phyloP scores from a whole-genome alignment of 163 green algal genomes.

The Coccomyxa subellipsoidea region DNA sequence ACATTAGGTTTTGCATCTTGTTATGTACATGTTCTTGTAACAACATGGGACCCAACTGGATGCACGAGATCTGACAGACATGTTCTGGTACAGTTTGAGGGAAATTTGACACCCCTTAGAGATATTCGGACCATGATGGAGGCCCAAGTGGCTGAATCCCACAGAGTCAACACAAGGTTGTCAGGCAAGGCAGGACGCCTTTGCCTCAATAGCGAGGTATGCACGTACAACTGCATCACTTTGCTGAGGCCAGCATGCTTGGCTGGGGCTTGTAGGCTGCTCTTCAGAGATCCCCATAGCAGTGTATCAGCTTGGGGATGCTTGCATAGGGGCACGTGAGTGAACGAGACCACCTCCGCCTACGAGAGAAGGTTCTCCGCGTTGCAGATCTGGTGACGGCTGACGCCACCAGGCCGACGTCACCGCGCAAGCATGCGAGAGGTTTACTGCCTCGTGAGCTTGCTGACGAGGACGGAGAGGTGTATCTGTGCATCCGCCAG shows the following conservation, averaged over 20 bases:
- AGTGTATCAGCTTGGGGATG: background rate
- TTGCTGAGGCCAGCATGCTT: background rate
- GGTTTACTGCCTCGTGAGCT: background rate
- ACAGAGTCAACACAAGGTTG: background rate
- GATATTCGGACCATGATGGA: background rate
- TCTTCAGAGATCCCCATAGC: background rate
- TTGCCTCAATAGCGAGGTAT: background rate
- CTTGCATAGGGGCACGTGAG: background rate
- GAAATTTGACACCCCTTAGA: too few relatives aligned
- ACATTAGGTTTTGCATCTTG: background rate
- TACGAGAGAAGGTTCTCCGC: background rate
- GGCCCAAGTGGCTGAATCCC: background rate
- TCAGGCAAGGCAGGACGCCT: background rate
- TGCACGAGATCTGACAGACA: too few relatives aligned
- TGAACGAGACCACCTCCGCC: background rate
- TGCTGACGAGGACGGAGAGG: background rate
- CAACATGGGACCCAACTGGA: too few relatives aligned
- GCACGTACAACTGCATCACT: too few relatives aligned
- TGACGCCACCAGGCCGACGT: background rate
- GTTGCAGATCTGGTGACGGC: background rate
- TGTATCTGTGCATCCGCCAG: background rate
- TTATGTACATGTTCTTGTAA: background rate
- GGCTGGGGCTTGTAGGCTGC: background rate
- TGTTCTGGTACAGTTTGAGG: too few relatives aligned
- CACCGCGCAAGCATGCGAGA: background rate